Percentiles rank a stretch among this genome's conserved stretches.
Conservation (phyloP, 306 rosid species). For the Urtica urens region DNA sequence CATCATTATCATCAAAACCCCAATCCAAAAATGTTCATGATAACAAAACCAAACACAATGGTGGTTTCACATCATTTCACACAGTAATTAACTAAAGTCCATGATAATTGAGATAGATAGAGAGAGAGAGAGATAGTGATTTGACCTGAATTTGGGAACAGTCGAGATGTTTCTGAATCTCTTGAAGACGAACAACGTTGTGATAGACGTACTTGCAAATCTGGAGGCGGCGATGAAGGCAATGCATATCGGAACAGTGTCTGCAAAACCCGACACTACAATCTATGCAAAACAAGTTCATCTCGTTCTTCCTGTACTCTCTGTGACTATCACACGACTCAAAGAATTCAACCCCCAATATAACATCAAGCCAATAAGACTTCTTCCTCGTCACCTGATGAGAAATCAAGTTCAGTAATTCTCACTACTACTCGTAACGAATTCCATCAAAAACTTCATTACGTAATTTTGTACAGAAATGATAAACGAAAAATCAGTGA, state of each 20-base stretch:
- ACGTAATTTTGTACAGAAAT: too few species aligned
- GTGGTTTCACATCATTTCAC: slow-evolving; percentile 3
- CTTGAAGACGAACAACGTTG: slow-evolving; percentile 70
- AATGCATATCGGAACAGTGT: slow-evolving; percentile 63
- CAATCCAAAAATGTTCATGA: background rate
- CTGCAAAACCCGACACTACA: slow-evolving; percentile 58
- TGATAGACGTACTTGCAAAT: slow-evolving; percentile 76
- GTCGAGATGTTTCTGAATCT: slow-evolving; percentile 62
- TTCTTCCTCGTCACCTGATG: slow-evolving; percentile 37
- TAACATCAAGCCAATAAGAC: slow-evolving; percentile 55
- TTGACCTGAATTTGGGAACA: slow-evolving; percentile 82
- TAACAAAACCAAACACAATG: background rate
- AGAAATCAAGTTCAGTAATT: too few species aligned
- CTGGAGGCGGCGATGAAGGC: slow-evolving; percentile 61
- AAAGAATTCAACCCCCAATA: slow-evolving; percentile 46
- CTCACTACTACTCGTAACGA: too few species aligned
- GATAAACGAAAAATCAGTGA: too few species aligned
- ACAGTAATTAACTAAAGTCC: background rate
- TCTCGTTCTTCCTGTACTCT: slow-evolving; percentile 53
- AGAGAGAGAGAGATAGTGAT: too few species aligned
- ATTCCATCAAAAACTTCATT: too few species aligned
- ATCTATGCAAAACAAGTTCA: slow-evolving; percentile 70
- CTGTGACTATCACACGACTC: slow-evolving; percentile 63
- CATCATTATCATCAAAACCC: background rate
- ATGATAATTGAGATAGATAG: slow-evolving; percentile 8